phyloP scores from a whole-genome alignment of 208 protist species.

The Trypanosomatidae sp. region DNA sequence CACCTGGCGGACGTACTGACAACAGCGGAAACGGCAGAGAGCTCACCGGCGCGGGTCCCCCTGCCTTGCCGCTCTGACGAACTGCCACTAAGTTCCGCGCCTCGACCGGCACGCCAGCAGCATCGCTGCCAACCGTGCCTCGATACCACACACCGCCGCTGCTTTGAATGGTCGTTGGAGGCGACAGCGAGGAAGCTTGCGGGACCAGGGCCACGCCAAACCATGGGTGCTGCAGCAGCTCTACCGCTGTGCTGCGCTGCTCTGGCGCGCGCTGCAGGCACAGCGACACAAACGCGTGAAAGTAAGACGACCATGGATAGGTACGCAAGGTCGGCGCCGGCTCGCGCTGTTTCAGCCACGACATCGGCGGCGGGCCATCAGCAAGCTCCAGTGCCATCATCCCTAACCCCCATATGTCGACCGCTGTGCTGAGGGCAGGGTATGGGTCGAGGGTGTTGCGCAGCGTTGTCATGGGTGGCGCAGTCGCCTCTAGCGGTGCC shows the following conservation, averaged over 20 bases:
- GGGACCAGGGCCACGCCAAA: conserved; percentile 52
- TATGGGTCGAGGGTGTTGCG: conserved; percentile 32
- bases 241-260: conserved; percentile 48
- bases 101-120: not conserved
- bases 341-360: conserved; percentile 41
- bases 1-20: conserved; percentile 4
- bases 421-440: conserved; percentile 20
- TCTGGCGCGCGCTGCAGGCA: conserved; percentile 48
- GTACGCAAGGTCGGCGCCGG: conserved; percentile 36
- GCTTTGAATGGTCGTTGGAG: not conserved
- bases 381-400: conserved; percentile 74
- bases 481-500: conserved; percentile 2
- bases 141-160: not conserved
- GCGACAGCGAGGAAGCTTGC: conserved; percentile 11
- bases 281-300: conserved; percentile 60
- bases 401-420: conserved; percentile 77
- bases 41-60: not conserved
- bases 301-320: conserved; percentile 46
- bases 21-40: not conserved
- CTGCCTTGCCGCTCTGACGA: not conserved
- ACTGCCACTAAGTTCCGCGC: not conserved
- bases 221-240: conserved; percentile 81
- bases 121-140: not conserved
- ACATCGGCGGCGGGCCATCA: conserved; percentile 42
- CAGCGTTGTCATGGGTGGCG: conserved; percentile 16